Base-by-base conservation (phyloP, 164 flowering plant genomes). In the Vitis rupestris region DNA sequence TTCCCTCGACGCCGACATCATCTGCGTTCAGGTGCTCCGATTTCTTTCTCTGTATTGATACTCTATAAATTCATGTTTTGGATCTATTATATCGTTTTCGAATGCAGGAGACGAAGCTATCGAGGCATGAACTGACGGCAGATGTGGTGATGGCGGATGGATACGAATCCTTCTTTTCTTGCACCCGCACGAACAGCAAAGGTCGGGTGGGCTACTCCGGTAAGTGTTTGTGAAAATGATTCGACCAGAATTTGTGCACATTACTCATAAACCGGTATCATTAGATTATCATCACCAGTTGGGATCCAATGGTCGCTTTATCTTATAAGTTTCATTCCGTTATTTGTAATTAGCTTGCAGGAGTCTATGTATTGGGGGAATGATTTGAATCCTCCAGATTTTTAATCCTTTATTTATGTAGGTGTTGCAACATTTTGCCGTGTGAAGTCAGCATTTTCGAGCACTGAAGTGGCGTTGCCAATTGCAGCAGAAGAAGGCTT, bases 391-490 rank as follows among this genome's bases (percentile, higher is more conserved):
- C 59, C 9, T 53, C 5, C 0, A 5, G n/a, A 53, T 37, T 37
- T 37, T 37, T 37, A 4, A 37, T 37, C 44, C 30, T 63, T 49
- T 67, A 29, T 67, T 15, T 59, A 11, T 64, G 44, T 68, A 95
- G 99, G 99, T 67, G 99, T 96, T 73, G 98, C 91, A 12, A 96
- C 99, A 49, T 93, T 96, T 85, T 96, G 99, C 81, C 93, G 91
- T 9, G 95, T 93, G 59, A 88, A 86, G 59, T 89, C 92, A 13
- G 94, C 97, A 63, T 96, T 91, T 83, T 83, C 92, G 0, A 96
- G 91, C 71, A 69, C 47, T 37, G 99, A 96, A 81, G 90, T 83
- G 65, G 88, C 97, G 15, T 76, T 96, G 81, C 99, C 99, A 12
- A 62, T 90, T 78, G 85, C 84, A 56, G 99, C 97, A 13, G 98